Evolutionary conservation across 2,329 filamentous ascomycete species (phyloP).

Genomic region (Cadophora gregata): DNA sequence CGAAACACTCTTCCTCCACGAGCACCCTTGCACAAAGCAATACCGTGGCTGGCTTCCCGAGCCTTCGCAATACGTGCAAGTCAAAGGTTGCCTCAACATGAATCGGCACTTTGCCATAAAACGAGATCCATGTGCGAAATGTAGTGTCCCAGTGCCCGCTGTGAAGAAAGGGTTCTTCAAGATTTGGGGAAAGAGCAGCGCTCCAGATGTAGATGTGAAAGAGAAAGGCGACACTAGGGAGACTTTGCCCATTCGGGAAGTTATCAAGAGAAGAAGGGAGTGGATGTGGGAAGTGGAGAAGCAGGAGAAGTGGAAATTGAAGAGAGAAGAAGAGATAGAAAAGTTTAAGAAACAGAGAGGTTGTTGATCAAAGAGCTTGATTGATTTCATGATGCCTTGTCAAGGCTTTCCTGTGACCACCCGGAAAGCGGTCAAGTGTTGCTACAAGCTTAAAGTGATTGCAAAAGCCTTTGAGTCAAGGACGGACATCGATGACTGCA

Average conservation of each 20-base stretch:
- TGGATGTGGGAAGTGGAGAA: constrained; percentile 6
- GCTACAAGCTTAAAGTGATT: too few relatives aligned
- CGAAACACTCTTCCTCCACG: constrained; percentile 13
- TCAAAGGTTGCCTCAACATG: constrained; percentile 3
- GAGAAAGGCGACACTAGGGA: neutral
- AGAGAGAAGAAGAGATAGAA: neutral
- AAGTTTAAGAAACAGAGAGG: neutral
- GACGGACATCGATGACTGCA: too few relatives aligned
- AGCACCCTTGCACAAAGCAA: constrained; percentile 14
- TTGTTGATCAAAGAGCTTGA: neutral
- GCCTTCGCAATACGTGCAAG: constrained; percentile 2
- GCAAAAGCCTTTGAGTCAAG: too few relatives aligned
- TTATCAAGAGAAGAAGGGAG: constrained; percentile 14
- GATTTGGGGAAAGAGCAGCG: neutral
- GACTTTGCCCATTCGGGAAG: constrained; percentile 12
- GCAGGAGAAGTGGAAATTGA: neutral
- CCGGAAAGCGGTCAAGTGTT: too few relatives aligned
- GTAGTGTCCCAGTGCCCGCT: neutral
- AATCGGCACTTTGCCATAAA: constrained; percentile 8
- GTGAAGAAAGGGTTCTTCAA: neutral
- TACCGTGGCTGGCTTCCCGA: constrained; percentile 18
- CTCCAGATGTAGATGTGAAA: neutral
- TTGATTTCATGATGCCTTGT: too few relatives aligned
- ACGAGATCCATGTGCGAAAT: neutral
- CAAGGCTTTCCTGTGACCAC: too few relatives aligned